These are phyloP conservation scores for Claviceps paspali DNA, from an alignment of 2,329 filamentous ascomycete genomes.

Conservation along the genomic window DNA sequence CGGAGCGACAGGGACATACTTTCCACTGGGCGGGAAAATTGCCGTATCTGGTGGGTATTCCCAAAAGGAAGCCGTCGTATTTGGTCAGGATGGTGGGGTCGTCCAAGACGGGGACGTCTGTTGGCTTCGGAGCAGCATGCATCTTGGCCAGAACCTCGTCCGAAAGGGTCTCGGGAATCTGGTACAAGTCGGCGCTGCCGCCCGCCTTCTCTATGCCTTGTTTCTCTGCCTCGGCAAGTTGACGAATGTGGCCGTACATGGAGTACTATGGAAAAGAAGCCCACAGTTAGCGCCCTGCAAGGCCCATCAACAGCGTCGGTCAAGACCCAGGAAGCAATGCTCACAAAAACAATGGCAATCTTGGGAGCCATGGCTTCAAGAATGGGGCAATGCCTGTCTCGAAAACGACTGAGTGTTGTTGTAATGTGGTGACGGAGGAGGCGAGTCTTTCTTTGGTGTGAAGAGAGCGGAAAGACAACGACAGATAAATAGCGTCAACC, in stretches of 20 bases:
- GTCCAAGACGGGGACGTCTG: conserved; percentile 47
- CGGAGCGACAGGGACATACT: conserved; percentile 15
- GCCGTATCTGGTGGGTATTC: conserved; percentile 89
- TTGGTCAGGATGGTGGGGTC: conserved; percentile 44
- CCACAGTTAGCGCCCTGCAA: neutral
- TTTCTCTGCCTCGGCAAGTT: conserved; percentile 80
- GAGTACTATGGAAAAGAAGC: conserved; percentile 50
- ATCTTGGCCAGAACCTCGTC: conserved; percentile 78
- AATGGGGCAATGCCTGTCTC: neutral
- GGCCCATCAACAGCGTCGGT: neutral
- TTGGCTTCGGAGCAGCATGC: conserved; percentile 66
- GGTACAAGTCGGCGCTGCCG: conserved; percentile 66
- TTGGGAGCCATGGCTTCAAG: conserved; percentile 71
- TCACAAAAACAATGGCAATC: conserved; percentile 78
- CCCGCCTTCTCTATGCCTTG: conserved; percentile 79
- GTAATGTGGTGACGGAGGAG: neutral
- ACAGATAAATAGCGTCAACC: too few species aligned
- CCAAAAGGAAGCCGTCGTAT: conserved; percentile 84
- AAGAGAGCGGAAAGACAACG: too few species aligned
- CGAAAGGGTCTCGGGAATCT: conserved; percentile 78
- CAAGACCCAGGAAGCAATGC: conserved; percentile 20
- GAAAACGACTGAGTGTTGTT: neutral
- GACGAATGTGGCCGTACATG: conserved; percentile 80
- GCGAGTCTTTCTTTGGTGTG: neutral
- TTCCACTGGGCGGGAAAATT: conserved; percentile 98